These are phyloP conservation scores for Jaminaea rosea DNA, from an alignment of 1,284 basidiomycete species.

Conservation along the genomic window DNA sequence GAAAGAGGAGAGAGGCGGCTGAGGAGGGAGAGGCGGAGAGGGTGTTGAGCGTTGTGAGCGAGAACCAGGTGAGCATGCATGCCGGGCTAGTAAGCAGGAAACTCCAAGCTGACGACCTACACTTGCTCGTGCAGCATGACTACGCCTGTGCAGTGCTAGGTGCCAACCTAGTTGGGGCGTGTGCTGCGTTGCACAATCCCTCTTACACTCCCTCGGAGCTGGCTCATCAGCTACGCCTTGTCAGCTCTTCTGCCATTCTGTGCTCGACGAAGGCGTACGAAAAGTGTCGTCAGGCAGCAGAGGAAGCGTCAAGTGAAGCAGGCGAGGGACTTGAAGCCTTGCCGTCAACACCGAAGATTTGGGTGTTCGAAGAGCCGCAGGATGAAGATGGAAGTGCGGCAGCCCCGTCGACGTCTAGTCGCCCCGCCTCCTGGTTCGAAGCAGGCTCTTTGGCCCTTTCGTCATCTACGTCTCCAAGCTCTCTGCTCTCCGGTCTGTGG, in stretches of 20 bases:
- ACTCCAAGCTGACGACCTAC: no score
- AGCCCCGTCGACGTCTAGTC: conserved; percentile 18
- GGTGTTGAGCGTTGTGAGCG: background rate
- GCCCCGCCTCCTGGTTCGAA: conserved; percentile 7
- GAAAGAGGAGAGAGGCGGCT: no score
- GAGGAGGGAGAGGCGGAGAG: background rate
- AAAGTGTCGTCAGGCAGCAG: conserved; percentile 17
- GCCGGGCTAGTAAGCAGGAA: no score
- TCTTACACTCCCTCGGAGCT: conserved; percentile 40
- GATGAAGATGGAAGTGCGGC: conserved; percentile 10
- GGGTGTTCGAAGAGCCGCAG: conserved; percentile 22
- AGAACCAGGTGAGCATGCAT: no score
- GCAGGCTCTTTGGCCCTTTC: conserved; percentile 26
- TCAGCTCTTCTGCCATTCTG: conserved; percentile 27
- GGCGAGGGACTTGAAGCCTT: conserved; percentile 5
- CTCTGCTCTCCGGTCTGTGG: background rate
- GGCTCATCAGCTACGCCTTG: conserved; percentile 32
- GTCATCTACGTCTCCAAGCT: conserved; percentile 1
- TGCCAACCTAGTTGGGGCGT: conserved; percentile 18
- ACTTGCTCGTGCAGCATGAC: no score
- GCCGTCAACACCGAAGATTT: conserved; percentile 13
- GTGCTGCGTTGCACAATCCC: conserved; percentile 29
- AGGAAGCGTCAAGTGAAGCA: conserved; percentile 13
- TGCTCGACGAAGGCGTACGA: conserved; percentile 15
- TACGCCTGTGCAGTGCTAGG: conserved; percentile 33